phyloP scores from a whole-genome alignment of 345 rosid species.

The Cardamine chenopodiifolia region DNA sequence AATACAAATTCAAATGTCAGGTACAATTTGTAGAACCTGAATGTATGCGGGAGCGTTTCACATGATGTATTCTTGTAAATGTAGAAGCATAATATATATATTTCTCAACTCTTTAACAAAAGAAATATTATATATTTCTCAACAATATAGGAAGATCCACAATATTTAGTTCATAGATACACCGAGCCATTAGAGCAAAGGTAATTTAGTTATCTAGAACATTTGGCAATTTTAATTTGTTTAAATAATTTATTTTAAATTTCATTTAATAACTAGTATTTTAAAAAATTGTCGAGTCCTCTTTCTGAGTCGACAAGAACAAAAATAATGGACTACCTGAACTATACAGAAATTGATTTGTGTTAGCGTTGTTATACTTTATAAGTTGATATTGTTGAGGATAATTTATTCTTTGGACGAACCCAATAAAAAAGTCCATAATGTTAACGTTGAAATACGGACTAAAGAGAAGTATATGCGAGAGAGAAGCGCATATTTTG shows the following conservation, averaged over 20 bases:
- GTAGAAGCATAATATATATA: background rate
- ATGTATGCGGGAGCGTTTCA: background rate
- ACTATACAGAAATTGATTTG: background rate
- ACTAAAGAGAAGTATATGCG: background rate
- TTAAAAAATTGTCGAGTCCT: background rate
- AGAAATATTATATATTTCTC: background rate
- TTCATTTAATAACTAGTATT: background rate
- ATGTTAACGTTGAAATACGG: background rate
- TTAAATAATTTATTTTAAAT: background rate
- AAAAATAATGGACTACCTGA: no score
- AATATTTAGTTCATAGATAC: background rate
- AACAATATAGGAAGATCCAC: background rate
- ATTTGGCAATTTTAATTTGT: background rate
- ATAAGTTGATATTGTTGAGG: background rate
- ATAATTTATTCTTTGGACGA: background rate
- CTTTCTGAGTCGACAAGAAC: background rate
- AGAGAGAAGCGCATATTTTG: background rate
- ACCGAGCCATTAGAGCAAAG: background rate
- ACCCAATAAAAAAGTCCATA: background rate
- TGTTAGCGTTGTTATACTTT: background rate
- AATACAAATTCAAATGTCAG: conserved; percentile 16
- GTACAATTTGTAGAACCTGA: background rate
- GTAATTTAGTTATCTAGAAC: background rate
- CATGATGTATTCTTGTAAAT: conserved; percentile 3
- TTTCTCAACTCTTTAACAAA: no score